A percentile compares a stretch with the other conserved stretches of the same genome.
Evolutionary conservation across 768 basidiomycete genomes (phyloP).

Genomic region (Boletus sp.): DNA sequence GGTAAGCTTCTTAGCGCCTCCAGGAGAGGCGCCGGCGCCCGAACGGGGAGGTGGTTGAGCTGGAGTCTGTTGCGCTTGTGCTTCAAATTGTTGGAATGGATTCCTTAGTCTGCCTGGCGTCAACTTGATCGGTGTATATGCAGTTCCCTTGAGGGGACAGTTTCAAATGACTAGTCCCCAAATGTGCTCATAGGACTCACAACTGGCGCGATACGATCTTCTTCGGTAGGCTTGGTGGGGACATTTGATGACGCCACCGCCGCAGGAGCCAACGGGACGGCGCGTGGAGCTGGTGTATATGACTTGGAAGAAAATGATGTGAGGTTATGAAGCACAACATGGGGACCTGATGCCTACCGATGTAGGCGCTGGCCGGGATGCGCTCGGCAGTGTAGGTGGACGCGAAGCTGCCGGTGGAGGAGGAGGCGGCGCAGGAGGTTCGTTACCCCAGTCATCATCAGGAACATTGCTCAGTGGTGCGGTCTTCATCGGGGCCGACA

Average conservation of each 20-base stretch:
- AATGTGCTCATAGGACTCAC: constrained; percentile 24
- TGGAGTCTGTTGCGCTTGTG: constrained; percentile 38
- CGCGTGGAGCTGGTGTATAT: constrained; percentile 24
- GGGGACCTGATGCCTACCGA: constrained; percentile 29
- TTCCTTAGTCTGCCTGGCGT: constrained; percentile 87
- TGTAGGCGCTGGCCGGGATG: constrained; percentile 39
- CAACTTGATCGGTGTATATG: constrained; percentile 85
- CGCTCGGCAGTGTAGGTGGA: constrained; percentile 44
- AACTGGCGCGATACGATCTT: constrained; percentile 82
- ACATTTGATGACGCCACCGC: constrained; percentile 44
- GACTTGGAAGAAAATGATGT: constrained; percentile 11
- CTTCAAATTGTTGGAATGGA: constrained; percentile 65
- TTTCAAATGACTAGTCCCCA: neutral
- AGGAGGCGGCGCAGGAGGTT: constrained; percentile 41
- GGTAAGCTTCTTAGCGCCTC: constrained; percentile 73
- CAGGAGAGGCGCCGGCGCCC: constrained; percentile 11
- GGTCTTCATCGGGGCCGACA: constrained; percentile 41
- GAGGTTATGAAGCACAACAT: neutral
- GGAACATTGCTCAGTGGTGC: constrained; percentile 40
- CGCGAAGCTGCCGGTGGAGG: constrained; percentile 44
- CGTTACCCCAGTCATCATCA: constrained; percentile 60
- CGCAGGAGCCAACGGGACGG: constrained; percentile 32
- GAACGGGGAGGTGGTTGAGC: constrained; percentile 28
- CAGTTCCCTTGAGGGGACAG: constrained; percentile 51
- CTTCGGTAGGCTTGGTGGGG: constrained; percentile 67